Base-by-base conservation (phyloP, 441 rosid species). In the Erodium texanum region DNA sequence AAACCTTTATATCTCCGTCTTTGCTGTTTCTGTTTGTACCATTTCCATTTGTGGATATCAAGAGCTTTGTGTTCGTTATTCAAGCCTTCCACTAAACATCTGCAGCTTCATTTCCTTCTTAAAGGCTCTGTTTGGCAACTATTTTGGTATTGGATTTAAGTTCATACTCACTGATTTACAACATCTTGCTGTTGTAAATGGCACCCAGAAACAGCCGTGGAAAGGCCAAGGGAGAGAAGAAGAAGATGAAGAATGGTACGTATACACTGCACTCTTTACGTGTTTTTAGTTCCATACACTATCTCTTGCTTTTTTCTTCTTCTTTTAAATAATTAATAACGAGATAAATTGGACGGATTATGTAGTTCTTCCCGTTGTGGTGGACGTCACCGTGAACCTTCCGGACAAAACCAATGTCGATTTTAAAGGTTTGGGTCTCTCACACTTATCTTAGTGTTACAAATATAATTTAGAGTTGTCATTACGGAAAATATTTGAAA, bases 231-330 rank as follows among this genome's bases (percentile, higher is more conserved):
- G 93, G 90, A 68, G 99, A 94, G 16, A 94, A 88, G 91, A 91
- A 94, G 85, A 94, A 91, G 70, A 96, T 88, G 69, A 97, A 94
- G 68, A 94, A 91, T 79, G 89, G 99, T 91, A 79, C 19, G 23
- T 16, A 64, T 5, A 5, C 12, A 6, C 0, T 0, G 23, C 50
- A 1, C 48, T 66, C 18, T 16, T 52, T 24, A 20, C 27, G 38
- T 48, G 12, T 56, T 38, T 67, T 36, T 36, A 48, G 1, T 1
- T 6, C 18, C 50, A 43, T 14, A 43, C 50, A 11, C 2, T 43
- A 11, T 43, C 7, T 43, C 10, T 10, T 11, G 1, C 11, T 43
- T 66, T 7, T 5, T 62, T 65, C 16, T 36, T 65, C 10, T 18
- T 20, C 43, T 61, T 0, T 19, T 10, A 64, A 66, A 24, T n/a